A percentile compares a stretch with the other conserved stretches of the same genome.
These are phyloP conservation scores for Penicillium rolfsii DNA, from an alignment of 2,329 filamentous ascomycete genomes.

Conservation along the genomic window DNA sequence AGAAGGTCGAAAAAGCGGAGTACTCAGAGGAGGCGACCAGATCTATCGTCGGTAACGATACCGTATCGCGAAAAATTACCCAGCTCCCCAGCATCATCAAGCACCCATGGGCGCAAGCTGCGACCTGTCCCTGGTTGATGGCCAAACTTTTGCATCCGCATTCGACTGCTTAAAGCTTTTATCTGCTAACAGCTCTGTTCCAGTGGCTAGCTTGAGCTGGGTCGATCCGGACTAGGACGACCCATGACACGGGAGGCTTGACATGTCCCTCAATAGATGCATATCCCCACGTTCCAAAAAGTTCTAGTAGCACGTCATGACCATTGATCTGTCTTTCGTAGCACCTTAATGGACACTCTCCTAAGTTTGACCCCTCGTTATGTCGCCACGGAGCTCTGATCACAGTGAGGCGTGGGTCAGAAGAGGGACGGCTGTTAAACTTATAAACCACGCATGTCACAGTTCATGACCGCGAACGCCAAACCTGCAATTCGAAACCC, in stretches of 20 bases:
- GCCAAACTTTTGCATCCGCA: background rate
- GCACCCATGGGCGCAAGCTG: background rate
- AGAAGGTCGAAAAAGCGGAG: no score
- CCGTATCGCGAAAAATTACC: background rate
- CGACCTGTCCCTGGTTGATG: background rate
- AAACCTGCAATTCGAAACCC: background rate
- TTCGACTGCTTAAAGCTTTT: background rate
- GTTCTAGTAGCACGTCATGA: slow-evolving; percentile 26
- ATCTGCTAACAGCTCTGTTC: background rate
- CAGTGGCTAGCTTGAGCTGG: slow-evolving; percentile 16
- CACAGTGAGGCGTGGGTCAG: slow-evolving; percentile 3
- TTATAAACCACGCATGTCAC: slow-evolving; percentile 15
- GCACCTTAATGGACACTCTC: slow-evolving; percentile 3
- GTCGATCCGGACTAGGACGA: slow-evolving; percentile 22
- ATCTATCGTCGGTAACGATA: background rate
- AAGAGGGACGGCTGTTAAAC: background rate
- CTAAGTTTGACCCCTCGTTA: slow-evolving; percentile 16
- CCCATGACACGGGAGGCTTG: slow-evolving; percentile 21
- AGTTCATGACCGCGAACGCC: background rate
- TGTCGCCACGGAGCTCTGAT: slow-evolving; percentile 24
- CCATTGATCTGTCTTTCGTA: background rate
- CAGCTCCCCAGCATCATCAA: background rate
- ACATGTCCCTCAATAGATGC: slow-evolving; percentile 2
- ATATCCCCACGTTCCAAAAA: background rate
- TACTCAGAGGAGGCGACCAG: no score